Base-by-base conservation (phyloP, 2,329 filamentous ascomycete genomes). In the Botryotinia convoluta region DNA sequence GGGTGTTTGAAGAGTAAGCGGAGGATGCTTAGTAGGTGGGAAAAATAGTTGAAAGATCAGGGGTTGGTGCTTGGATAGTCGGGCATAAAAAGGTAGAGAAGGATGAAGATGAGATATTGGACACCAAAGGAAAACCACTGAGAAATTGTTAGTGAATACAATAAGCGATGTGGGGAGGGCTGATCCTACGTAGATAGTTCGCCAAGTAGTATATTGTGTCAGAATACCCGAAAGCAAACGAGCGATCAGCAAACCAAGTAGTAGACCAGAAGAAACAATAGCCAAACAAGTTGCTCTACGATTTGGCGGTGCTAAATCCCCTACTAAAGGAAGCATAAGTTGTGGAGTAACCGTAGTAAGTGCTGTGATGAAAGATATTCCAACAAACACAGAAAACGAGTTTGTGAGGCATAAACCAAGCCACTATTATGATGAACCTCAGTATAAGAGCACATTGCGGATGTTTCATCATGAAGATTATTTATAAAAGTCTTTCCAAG, bases 291-390 rank as follows among this genome's bases (percentile, higher is more conserved):
- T 88, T 0, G 92, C 92, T 20, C 92, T 89, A 42, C 90, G 87
- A 60, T 90, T 83, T 0, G 88, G 85, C 0, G 93, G 92, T 0
- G 93, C 92, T 29, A 95, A 89, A 78, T 95, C 92, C 3, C 92
- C 92, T 0, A 95, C 92, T 0, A 96, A 84, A 0, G 93, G 93
- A 26, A 96, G 89, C 92, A 96, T 93, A 72, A 92, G 83, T 81
- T 92, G 90, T 20, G 92, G 93, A 4, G 93, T 95, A 2, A 95
- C 93, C 0, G 93, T 96, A 2, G 91, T 91, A n/a, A 92, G 83
- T n/a, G 91, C 90, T 18, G 89, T 89, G 71, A 95, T 83, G 82
- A 92, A 95, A 8, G 91, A 93, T 29, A 95, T 84, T 1, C 86
- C 89, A 0, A 88, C 86, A 81, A 96, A 95, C 10, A 86, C 85